These are phyloP conservation scores for Selenicereus undatus DNA, from an alignment of 148 eudicot species.

Conservation along the genomic window DNA sequence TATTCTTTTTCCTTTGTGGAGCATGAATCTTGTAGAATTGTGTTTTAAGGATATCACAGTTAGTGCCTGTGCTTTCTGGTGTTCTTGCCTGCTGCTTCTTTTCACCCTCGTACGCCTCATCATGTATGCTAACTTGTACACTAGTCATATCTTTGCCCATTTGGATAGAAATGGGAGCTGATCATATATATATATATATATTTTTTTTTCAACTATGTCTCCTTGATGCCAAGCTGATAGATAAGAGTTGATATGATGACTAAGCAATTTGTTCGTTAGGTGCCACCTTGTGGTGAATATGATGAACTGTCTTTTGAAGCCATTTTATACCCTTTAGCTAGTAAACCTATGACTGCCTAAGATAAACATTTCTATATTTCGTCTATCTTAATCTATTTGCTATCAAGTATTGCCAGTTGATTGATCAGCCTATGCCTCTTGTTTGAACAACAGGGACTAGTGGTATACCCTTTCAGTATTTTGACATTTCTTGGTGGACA, in stretches of 20 bases:
- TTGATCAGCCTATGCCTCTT: background rate
- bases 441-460: background rate
- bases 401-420: background rate
- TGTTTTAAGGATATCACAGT: background rate
- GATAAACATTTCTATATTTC: background rate
- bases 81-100: background rate
- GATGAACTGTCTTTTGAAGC: background rate
- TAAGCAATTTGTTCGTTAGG: background rate
- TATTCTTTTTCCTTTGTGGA: background rate
- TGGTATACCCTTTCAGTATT: background rate
- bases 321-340: background rate
- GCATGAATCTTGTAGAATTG: background rate
- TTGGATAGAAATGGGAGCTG: background rate
- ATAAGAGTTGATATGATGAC: background rate
- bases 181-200: background rate
- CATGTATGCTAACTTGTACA: background rate
- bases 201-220: background rate
- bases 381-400: background rate
- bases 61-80: background rate
- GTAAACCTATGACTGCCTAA: background rate
- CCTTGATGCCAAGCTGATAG: background rate
- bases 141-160: background rate
- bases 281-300: background rate
- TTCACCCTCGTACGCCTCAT: too few relatives aligned
- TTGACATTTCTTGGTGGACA: background rate